phyloP scores from a whole-genome alignment of 78 protist genomes.

The Polysphondylium violaceum region DNA sequence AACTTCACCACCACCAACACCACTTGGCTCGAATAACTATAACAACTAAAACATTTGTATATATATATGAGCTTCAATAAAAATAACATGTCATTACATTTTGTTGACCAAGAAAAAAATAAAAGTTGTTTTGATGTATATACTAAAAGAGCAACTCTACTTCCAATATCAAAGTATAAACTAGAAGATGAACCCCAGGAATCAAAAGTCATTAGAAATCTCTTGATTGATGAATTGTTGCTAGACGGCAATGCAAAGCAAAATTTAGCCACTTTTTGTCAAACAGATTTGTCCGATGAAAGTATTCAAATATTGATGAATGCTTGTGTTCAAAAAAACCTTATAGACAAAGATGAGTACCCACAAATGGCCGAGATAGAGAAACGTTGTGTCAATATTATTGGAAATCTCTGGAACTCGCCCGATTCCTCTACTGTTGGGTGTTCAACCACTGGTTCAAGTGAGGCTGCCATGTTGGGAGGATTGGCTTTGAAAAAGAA shows the following conservation, averaged over 20 bases:
- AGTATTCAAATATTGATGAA: conserved; percentile 20
- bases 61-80: too few relatives aligned
- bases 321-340: conserved; percentile 21
- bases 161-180: conserved; percentile 5
- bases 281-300: conserved; percentile 21
- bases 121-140: not conserved
- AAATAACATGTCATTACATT: too few relatives aligned
- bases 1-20: too few relatives aligned
- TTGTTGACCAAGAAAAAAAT: not conserved
- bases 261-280: conserved; percentile 41
- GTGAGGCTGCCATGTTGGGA: conserved; percentile 46
- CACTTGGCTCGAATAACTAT: too few relatives aligned
- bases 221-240: conserved; percentile 29
- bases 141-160: not conserved
- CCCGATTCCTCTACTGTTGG: conserved; percentile 22
- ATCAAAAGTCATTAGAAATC: conserved; percentile 9
- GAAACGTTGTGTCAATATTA: conserved; percentile 36
- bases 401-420: conserved; percentile 39
- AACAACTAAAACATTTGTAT: too few relatives aligned
- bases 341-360: conserved; percentile 50
- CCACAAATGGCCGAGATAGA: conserved; percentile 54
- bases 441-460: conserved; percentile 44
- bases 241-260: conserved; percentile 32
- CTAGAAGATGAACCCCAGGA: conserved; percentile 21
- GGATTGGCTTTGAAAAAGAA: conserved; percentile 48